Conservation (phyloP, 257 asterid species). For the Lithospermum erythrorhizon region DNA sequence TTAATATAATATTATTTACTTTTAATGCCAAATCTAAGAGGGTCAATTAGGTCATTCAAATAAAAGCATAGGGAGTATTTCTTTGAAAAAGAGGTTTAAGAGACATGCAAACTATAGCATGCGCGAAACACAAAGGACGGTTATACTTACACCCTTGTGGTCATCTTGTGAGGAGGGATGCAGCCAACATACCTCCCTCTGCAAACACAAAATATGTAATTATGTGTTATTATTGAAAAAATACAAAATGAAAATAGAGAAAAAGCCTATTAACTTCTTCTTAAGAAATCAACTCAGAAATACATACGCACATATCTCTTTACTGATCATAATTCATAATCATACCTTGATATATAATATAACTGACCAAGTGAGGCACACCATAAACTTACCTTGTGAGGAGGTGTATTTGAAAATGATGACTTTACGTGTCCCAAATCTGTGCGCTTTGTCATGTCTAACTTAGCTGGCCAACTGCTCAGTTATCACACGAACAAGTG, state of each 20-base stretch:
- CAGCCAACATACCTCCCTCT: slow-evolving; percentile 94
- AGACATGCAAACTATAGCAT: no score
- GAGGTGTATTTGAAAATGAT: slow-evolving; percentile 59
- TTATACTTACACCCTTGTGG: slow-evolving; percentile 82
- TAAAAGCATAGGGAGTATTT: no score
- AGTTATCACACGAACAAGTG: slow-evolving; percentile 10
- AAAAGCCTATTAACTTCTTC: background rate
- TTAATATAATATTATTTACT: no score
- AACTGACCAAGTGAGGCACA: background rate
- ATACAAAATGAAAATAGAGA: background rate
- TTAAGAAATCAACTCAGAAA: background rate
- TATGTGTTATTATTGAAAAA: background rate
- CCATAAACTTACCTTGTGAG: slow-evolving; percentile 54
- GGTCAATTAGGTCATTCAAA: no score
- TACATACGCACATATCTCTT: no score
- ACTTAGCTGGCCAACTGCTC: slow-evolving; percentile 84
- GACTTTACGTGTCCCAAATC: slow-evolving; percentile 76
- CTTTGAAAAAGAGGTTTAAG: no score
- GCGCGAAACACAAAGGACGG: slow-evolving; percentile 1
- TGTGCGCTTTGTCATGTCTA: slow-evolving; percentile 89
- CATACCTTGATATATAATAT: no score
- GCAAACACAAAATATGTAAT: slow-evolving; percentile 1
- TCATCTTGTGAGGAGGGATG: slow-evolving; percentile 68
- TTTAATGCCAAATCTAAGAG: no score
- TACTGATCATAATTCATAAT: no score